A percentile compares a stretch with the other conserved stretches of the same genome.
Evolutionary conservation across 2,329 filamentous ascomycete species (phyloP).

Genomic region (Emergomyces pasteurianus): DNA sequence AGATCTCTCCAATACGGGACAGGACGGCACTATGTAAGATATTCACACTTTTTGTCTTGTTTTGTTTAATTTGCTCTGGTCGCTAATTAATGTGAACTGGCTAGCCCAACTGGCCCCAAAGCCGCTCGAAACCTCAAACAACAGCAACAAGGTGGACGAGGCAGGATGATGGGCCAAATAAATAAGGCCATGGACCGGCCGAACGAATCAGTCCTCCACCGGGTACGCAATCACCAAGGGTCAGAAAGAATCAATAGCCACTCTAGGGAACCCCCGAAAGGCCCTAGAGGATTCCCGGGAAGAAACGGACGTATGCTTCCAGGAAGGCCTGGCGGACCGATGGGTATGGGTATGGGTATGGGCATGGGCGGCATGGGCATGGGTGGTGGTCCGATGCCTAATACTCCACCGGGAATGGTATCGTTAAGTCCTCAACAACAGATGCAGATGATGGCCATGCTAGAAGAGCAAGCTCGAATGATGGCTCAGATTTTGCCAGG

Average conservation of each 20-base stretch:
- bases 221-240: conserved; percentile 59
- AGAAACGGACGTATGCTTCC: conserved; percentile 33
- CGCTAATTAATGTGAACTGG: conserved; percentile 4
- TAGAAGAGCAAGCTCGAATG: conserved; percentile 79
- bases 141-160: conserved; percentile 44
- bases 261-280: conserved; percentile 56
- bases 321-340: conserved; percentile 33
- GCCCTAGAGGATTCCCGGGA: conserved; percentile 48
- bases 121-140: conserved; percentile 71
- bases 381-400: conserved; percentile 20
- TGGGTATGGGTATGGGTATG: conserved; percentile 30
- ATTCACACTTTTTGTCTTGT: not conserved
- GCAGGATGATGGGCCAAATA: conserved; percentile 75
- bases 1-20: conserved; percentile 25
- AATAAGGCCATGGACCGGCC: conserved; percentile 70
- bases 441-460: conserved; percentile 61
- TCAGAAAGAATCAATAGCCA: conserved; percentile 74
- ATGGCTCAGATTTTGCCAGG: conserved; percentile 60
- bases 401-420: conserved; percentile 35
- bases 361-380: conserved; percentile 15
- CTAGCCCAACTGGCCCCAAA: conserved; percentile 83
- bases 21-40: conserved; percentile 30
- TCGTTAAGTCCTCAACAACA: conserved; percentile 56
- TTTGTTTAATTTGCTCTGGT: not conserved
- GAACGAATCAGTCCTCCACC: conserved; percentile 64